Percentiles rank a stretch among this genome's conserved stretches.
Conservation (phyloP, 805 yeast species). For the Candida sanyiensis region DNA sequence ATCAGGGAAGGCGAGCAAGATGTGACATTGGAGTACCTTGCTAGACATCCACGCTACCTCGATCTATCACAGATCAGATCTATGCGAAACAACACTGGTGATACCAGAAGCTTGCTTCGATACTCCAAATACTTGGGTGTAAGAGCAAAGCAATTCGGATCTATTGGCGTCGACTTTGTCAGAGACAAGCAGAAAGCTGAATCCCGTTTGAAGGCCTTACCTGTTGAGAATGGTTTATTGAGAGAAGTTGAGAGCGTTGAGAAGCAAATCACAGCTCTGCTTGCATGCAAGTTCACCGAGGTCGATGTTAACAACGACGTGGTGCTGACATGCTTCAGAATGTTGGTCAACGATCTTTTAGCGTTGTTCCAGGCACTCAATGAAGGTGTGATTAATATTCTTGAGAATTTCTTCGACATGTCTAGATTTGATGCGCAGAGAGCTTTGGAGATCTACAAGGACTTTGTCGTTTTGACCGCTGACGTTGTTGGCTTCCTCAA, state of each 20-base stretch:
- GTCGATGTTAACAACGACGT: conserved; percentile 81
- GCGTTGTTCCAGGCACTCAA: conserved; percentile 84
- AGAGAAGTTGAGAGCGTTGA: conserved; percentile 84
- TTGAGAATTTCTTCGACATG: conserved; percentile 95
- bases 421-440: conserved; percentile 79
- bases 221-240: conserved; percentile 74
- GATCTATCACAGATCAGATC: conserved; percentile 36
- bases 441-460: conserved; percentile 77
- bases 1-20: conserved; percentile 85
- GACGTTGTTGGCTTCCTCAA: conserved; percentile 84
- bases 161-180: conserved; percentile 68
- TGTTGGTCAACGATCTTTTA: conserved; percentile 84
- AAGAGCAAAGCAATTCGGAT: conserved; percentile 65
- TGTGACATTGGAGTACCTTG: conserved; percentile 58
- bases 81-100: conserved; percentile 33
- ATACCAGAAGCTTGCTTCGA: conserved; percentile 50
- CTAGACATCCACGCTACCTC: conserved; percentile 45
- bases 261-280: conserved; percentile 67
- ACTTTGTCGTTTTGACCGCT: conserved; percentile 78
- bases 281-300: conserved; percentile 71
- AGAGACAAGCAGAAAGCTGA: conserved; percentile 51
- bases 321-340: conserved; percentile 73
- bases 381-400: conserved; percentile 90
- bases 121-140: conserved; percentile 68
- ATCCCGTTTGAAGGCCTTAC: conserved; percentile 47